Percentiles rank a stretch among this genome's conserved stretches.
phyloP scores from a whole-genome alignment of 768 basidiomycete genomes.

The Tylopilus plumbeoviolaceoides region DNA sequence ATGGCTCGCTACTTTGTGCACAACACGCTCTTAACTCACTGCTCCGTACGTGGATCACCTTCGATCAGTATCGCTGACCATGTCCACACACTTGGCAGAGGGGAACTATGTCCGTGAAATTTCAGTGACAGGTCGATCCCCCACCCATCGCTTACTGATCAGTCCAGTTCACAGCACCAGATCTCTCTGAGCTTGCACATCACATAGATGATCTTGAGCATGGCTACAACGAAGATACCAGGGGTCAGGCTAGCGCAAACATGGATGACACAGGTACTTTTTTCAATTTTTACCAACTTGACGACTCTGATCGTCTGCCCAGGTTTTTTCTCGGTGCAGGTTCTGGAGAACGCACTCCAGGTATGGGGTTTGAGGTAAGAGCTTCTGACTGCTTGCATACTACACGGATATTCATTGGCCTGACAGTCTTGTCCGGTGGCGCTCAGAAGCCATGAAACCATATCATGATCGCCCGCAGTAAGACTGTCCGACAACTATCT shows the following conservation, averaged over 20 bases:
- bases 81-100: conserved; percentile 31
- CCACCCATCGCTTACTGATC: conserved; percentile 10
- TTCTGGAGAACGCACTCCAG: conserved; percentile 77
- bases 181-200: conserved; percentile 72
- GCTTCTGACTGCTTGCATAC: conserved; percentile 1
- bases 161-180: conserved; percentile 69
- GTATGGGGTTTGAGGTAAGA: conserved; percentile 79
- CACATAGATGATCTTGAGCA: conserved; percentile 64
- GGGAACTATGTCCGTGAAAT: conserved; percentile 44
- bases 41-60: conserved; percentile 49
- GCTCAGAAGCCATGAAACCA: conserved; percentile 73
- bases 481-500: conserved; percentile 16
- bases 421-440: conserved; percentile 70
- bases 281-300: neutral
- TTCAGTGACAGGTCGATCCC: neutral
- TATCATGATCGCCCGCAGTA: conserved; percentile 79
- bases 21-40: conserved; percentile 83
- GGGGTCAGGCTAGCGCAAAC: conserved; percentile 55
- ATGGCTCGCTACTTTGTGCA: conserved; percentile 80
- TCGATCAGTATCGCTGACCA: conserved; percentile 38
- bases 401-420: conserved; percentile 3
- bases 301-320: neutral
- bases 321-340: conserved; percentile 94
- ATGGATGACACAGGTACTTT: conserved; percentile 85
- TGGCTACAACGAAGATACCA: conserved; percentile 48